Base-by-base conservation (phyloP, 1,284 basidiomycete species). In the Cryptococcus amylolentus region DNA sequence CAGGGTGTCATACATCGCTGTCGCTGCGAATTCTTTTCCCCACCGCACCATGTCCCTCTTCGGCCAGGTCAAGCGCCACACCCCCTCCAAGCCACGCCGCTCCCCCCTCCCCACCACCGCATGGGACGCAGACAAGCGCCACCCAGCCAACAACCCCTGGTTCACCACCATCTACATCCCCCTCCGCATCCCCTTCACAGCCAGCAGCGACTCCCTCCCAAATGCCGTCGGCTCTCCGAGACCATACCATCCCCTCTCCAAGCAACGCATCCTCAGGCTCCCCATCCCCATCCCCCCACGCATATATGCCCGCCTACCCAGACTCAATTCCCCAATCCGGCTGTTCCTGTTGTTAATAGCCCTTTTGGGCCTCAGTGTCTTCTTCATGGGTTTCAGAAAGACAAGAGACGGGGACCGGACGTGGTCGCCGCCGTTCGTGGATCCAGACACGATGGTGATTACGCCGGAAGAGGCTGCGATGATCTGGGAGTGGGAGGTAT, bases 401-500 rank as follows among this genome's bases (percentile, higher is more conserved):
- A 61, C 61, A 41, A 59, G 62, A 28, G 60, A 58, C 23, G 60
- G 65, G 28, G 58, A 65, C 54, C 84, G 84, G 65, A 81, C 82
- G 42, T 90, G 88, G 88, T 82, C 86, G 10, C 80, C 83, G 44
- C 83, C 85, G n/a, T 84, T 88, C 60, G 78, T 80, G 38, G 85
- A 88, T 60, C 83, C 86, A 7, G 81, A 86, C 49, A 92, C 91
- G 5, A 81, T 90, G 42, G 86, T 96, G 42, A 87, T 88, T 62
- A 81, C 81, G 44, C 80, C 84, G 49, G 85, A 87, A 52, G 90
- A 95, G 69, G 71, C 94, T 41, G 86, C 87, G 64, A 83, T 85
- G 66, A 88, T 97, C 75, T 96, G 92, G 92, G 81, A 87, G 64
- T 96, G 91, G 91, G 92, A 97, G 77, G 83, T 96, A 55, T 79